Base-by-base conservation (phyloP, 2,329 filamentous ascomycete species). In the Gnomoniopsis smithogilvyi region DNA sequence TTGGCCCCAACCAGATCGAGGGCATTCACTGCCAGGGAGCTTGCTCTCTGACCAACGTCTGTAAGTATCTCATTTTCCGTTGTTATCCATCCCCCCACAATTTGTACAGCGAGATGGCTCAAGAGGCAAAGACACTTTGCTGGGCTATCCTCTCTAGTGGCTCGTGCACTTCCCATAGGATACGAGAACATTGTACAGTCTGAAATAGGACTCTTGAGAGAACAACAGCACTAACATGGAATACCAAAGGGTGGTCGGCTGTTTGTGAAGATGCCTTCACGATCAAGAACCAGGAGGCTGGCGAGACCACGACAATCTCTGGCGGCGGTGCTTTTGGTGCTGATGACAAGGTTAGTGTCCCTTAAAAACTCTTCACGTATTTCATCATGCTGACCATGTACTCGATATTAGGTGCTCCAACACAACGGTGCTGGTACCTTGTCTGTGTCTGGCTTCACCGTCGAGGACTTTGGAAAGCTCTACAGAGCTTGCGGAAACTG, bases 401-500 rank as follows among this genome's bases (percentile, higher is more conserved):
- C 34, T 51, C 2, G 45, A 54, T 3, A 30, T 38, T 6, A 59
- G 56, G 68, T 74, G 26, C 62, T 74, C 21, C 74, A 76, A 64
- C 71, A 73, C 66, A 75, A 75, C 63, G 73, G 73, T 51, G 68
- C 62, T 38, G 73, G 73, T 54, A 73, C 70, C 10, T 57, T 72
- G 11, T 58, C 65, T 2, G 67, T 70, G 30, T 65, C 65, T 3
- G 64, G 74, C 61, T 74, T 75, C 69, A 77, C 75, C 62, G 75
- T 69, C 55, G 69, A 75, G 26, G 72, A 79, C 67, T 79, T 79
- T 61, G 77, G 78, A 59, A 81, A 81, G 67, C 66, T 80, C 43
- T 79, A 78, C 66, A 75, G 78, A 26, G 78, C 76, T 8, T 80
- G 78, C 64, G 78, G 78, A 56, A 81, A 81, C 72, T 74, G 66